phyloP scores from a whole-genome alignment of 2,329 filamentous ascomycete genomes.

The Sporothrix pallida region DNA sequence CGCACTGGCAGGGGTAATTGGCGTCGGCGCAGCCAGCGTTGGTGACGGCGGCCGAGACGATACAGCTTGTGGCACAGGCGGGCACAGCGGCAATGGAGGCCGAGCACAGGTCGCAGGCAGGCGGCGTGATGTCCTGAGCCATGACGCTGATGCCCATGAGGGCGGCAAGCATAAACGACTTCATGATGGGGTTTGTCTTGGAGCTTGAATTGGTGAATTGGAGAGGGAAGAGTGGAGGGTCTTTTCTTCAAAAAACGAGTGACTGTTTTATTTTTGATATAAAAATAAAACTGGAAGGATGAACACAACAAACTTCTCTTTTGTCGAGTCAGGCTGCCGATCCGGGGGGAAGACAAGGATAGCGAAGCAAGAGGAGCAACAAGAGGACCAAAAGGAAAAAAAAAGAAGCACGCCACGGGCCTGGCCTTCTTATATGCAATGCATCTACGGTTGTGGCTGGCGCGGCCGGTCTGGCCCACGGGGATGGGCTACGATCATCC shows the following conservation, averaged over 20 bases:
- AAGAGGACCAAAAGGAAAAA: too few species aligned
- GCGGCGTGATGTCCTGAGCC: constrained; percentile 15
- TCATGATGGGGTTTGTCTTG: constrained; percentile 6
- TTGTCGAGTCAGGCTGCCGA: constrained; percentile 22
- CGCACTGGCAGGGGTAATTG: constrained; percentile 30
- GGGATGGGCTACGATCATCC: constrained; percentile 7
- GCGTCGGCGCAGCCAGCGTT: constrained; percentile 18
- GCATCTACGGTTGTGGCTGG: not conserved
- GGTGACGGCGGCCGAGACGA: constrained; percentile 2
- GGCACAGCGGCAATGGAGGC: constrained; percentile 13
- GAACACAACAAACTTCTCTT: constrained; percentile 14
- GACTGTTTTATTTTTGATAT: not conserved
- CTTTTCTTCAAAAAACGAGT: constrained; percentile 13
- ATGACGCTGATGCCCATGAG: constrained; percentile 8
- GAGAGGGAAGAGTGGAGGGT: not conserved
- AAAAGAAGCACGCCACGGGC: constrained; percentile 2
- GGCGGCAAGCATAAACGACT: constrained; percentile 9
- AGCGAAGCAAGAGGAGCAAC: not conserved
- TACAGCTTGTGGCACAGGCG: not conserved
- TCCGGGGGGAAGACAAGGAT: constrained; percentile 20
- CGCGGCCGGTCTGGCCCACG: not conserved
- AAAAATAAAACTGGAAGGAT: constrained; percentile 9
- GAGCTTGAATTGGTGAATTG: not conserved
- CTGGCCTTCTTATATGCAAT: constrained; percentile 24
- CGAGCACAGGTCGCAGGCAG: constrained; percentile 7